Evolutionary conservation across 2,329 filamentous ascomycete genomes (phyloP).

Genomic region (Monascus ruber): DNA sequence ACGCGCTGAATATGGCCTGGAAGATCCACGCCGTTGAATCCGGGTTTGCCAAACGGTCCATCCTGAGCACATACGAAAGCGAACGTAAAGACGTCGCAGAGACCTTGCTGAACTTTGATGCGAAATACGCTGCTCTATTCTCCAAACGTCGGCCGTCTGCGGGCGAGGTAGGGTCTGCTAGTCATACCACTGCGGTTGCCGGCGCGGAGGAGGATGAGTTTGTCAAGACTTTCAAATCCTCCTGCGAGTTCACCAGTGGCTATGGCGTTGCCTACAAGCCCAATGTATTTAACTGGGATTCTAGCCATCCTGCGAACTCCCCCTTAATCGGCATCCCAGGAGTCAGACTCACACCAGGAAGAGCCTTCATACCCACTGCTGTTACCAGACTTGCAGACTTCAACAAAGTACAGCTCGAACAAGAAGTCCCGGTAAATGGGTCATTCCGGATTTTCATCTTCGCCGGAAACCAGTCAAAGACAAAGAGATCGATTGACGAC

Average conservation of each 20-base stretch:
- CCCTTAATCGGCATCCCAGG: slow-evolving; percentile 55
- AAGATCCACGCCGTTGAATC: slow-evolving; percentile 86
- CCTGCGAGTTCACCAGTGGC: slow-evolving; percentile 84
- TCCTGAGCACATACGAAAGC: slow-evolving; percentile 74
- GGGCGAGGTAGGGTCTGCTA: slow-evolving; percentile 46
- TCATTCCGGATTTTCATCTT: slow-evolving; percentile 81
- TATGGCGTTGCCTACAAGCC: slow-evolving; percentile 79
- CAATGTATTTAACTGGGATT: slow-evolving; percentile 76
- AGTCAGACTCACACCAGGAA: slow-evolving; percentile 59
- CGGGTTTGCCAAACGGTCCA: slow-evolving; percentile 62
- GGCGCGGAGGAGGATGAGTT: slow-evolving; percentile 53
- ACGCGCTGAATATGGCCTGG: slow-evolving; percentile 82
- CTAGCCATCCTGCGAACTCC: slow-evolving; percentile 59
- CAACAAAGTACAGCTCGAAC: slow-evolving; percentile 81
- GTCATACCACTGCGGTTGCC: slow-evolving; percentile 21
- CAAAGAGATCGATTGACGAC: slow-evolving; percentile 54
- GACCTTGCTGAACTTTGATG: slow-evolving; percentile 73
- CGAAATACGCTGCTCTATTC: slow-evolving; percentile 81
- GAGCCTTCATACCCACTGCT: slow-evolving; percentile 64
- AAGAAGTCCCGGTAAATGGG: slow-evolving; percentile 79
- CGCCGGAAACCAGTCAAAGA: slow-evolving; percentile 55
- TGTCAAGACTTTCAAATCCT: slow-evolving; percentile 79
- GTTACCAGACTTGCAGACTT: slow-evolving; percentile 81
- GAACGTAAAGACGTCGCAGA: slow-evolving; percentile 80
- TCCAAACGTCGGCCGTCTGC: slow-evolving; percentile 64